phyloP scores from a whole-genome alignment of 306 rosid species.

The Gleditsia sinensis region DNA sequence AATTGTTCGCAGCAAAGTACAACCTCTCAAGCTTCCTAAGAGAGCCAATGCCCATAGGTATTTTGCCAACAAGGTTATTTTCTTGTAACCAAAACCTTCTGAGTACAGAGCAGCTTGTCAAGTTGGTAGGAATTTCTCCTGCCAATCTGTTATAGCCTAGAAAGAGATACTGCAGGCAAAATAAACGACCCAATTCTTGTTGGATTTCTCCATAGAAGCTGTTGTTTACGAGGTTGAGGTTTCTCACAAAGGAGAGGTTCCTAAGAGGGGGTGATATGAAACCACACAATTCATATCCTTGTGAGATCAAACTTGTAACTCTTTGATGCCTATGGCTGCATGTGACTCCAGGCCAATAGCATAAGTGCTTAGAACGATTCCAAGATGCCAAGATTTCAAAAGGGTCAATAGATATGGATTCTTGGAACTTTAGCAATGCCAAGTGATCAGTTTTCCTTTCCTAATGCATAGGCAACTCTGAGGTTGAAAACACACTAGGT shows the following conservation, averaged over 20 bases:
- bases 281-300: not conserved
- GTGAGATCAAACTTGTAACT: too few species aligned
- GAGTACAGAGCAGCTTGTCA: not conserved
- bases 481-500: too few species aligned
- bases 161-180: not conserved
- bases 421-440: too few species aligned
- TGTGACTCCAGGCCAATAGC: too few species aligned
- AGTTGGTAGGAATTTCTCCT: slow-evolving; percentile 3
- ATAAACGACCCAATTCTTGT: not conserved
- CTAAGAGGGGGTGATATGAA: not conserved
- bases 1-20: not conserved
- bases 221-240: not conserved
- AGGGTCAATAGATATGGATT: too few species aligned
- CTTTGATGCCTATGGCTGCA: too few species aligned
- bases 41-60: slow-evolving; percentile 4
- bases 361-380: too few species aligned
- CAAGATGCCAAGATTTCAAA: too few species aligned
- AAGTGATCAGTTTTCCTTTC: too few species aligned
- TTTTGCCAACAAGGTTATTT: not conserved
- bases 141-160: not conserved
- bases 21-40: not conserved
- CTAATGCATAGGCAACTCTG: too few species aligned
- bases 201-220: not conserved
- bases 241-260: not conserved
- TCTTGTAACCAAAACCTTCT: not conserved